Evolutionary conservation across 2,329 filamentous ascomycete genomes (phyloP).

Genomic region (Aspergillus sp.): DNA sequence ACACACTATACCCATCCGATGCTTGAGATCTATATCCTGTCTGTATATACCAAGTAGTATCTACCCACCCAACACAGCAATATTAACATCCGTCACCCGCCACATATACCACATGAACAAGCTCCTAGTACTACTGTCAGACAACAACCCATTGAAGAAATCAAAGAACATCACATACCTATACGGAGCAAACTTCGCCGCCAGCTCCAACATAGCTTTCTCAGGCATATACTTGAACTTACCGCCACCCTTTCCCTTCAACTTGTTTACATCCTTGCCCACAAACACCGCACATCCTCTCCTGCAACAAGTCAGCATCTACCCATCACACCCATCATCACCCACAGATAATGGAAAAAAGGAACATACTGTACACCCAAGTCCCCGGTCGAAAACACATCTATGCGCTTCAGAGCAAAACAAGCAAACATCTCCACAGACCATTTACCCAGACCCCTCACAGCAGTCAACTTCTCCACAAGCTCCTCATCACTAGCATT

Average conservation of each 20-base stretch:
- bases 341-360: not conserved
- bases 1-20: not conserved
- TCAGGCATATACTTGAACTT: constrained; percentile 99
- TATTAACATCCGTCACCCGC: constrained; percentile 77
- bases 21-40: not conserved
- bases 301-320: constrained; percentile 36
- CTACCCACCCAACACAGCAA: constrained; percentile 51
- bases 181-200: constrained; percentile 80
- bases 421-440: constrained; percentile 97
- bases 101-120: constrained; percentile 99
- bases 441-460: constrained; percentile 86
- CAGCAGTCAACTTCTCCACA: constrained; percentile 76
- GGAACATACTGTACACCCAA: constrained; percentile 76
- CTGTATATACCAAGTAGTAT: no score
- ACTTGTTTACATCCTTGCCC: constrained; percentile 78
- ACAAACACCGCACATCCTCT: constrained; percentile 87
- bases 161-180: constrained; percentile 49
- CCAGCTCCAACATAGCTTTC: constrained; percentile 82
- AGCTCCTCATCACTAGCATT: constrained; percentile 83
- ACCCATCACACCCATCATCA: not conserved
- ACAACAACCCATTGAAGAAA: not conserved
- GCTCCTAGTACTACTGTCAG: constrained; percentile 57
- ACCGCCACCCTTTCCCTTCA: constrained; percentile 75
- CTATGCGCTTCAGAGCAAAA: constrained; percentile 90
- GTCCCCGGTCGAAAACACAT: constrained; percentile 91